Evolutionary conservation across 495 filamentous ascomycete species (phyloP), one percentile per base, ranked within the genome.

Genomic region (Ramalina peruviana): DNA sequence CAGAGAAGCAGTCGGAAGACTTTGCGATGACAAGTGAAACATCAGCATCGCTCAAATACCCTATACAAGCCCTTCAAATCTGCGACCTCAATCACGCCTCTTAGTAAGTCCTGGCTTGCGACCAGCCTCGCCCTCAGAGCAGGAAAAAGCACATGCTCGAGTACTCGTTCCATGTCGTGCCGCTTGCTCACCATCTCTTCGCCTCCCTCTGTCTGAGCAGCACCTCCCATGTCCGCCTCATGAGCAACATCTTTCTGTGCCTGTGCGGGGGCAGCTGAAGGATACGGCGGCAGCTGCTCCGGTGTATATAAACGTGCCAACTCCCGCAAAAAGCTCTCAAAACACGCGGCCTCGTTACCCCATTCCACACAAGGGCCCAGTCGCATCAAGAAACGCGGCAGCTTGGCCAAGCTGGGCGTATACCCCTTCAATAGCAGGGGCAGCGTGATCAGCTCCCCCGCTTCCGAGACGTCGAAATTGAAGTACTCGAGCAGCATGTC

Each of bases 401-500:
- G 72, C 59, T 96, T 97, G 13, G 80, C 83, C 11, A 97, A 65
- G 16, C 78, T 76, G 0, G 93, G 93, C 36, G 79, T 79, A 61
- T 97, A 99, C 3, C 87, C 88, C 65, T 87, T 95, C 37, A 94
- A 63, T 19, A 99, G 67, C 3, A 99, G 71, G 1, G 93, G 93
- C 43, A 99, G 79, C 46, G 76, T 76, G 13, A 78, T 65, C 10
- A 99, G 68, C 48, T 92, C 76, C 16, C 89, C 93, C 1, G 82
- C 71, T 11, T 75, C 76, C 4, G 82, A 85, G 41, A 99, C 80
- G 47, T 93, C 79, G 42, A 99, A 62, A 13, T 81, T 77, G 68
- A 99, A 96, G 65, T 99, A 99, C 62, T 96, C 90, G 21, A 76
- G 66, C 2, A 99, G 75, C 86, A 99, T 93, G 52, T 88, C 81